A percentile compares a stretch with the other conserved stretches of the same genome.
These are phyloP conservation scores for Diospyros lotus DNA, from an alignment of 148 eudicot genomes.

Conservation along the genomic window DNA sequence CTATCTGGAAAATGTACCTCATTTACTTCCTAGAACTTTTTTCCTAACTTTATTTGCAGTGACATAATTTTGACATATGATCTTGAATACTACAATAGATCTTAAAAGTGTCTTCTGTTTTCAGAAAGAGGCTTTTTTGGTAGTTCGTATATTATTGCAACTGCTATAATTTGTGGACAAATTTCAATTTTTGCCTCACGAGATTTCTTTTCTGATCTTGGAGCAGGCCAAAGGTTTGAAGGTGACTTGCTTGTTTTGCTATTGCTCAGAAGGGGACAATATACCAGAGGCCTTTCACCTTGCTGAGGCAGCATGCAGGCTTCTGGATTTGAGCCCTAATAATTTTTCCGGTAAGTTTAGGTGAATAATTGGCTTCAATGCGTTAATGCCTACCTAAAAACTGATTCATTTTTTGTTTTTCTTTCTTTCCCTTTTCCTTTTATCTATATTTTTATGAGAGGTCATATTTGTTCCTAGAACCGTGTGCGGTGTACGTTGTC, in stretches of 20 bases:
- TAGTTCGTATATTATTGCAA: not conserved
- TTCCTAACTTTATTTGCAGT: no score
- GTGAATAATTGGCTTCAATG: no score
- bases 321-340: conserved; percentile 34
- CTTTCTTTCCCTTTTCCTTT: no score
- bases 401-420: no score
- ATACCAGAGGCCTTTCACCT: conserved; percentile 76
- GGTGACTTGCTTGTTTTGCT: conserved; percentile 88
- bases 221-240: conserved; percentile 84
- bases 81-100: not conserved
- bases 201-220: conserved; percentile 6
- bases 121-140: not conserved
- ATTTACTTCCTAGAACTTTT: no score
- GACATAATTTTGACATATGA: not conserved
- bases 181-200: conserved; percentile 2
- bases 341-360: conserved; percentile 41
- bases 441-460: no score
- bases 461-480: no score
- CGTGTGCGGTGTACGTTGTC: no score
- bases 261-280: conserved; percentile 99
- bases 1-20: no score
- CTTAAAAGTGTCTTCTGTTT: not conserved
- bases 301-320: conserved; percentile 75
- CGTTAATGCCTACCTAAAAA: no score
- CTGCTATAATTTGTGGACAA: not conserved